Evolutionary conservation across 225 moss, liverwort and hornwort genomes (phyloP).

Genomic region (Pseudoscleropodium purum): DNA sequence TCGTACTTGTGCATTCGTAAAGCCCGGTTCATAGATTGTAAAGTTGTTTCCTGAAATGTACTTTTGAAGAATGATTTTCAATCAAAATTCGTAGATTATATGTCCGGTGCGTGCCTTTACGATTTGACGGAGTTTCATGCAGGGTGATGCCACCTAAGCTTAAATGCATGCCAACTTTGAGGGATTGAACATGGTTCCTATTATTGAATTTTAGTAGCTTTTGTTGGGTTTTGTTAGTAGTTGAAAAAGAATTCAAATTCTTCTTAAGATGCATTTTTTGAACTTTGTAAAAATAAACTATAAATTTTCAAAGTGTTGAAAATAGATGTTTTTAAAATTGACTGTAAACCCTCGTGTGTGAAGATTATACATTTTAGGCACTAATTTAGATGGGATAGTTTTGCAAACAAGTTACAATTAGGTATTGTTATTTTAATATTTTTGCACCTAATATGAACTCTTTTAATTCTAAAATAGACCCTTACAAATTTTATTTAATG

Average conservation of each 20-base stretch:
- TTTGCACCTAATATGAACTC: background rate
- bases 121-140: too few relatives aligned
- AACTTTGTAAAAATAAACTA: background rate
- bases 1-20: background rate
- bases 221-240: background rate
- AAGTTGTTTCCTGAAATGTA: background rate
- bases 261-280: background rate
- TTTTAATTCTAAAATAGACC: rapidly evolving
- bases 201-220: background rate
- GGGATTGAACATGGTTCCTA: background rate
- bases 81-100: background rate
- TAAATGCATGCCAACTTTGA: too few relatives aligned
- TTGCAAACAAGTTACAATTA: background rate
- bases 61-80: background rate
- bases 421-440: background rate
- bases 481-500: too few relatives aligned
- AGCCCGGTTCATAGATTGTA: background rate
- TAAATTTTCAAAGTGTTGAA: background rate
- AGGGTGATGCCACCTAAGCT: too few relatives aligned
- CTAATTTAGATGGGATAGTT: background rate
- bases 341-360: rapidly evolving
- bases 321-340: background rate
- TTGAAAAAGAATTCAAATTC: background rate
- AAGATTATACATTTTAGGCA: background rate
- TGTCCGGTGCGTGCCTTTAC: too few relatives aligned